Conservation (phyloP, 352 stramenopile species). For the Phytophthora boehmeriae region DNA sequence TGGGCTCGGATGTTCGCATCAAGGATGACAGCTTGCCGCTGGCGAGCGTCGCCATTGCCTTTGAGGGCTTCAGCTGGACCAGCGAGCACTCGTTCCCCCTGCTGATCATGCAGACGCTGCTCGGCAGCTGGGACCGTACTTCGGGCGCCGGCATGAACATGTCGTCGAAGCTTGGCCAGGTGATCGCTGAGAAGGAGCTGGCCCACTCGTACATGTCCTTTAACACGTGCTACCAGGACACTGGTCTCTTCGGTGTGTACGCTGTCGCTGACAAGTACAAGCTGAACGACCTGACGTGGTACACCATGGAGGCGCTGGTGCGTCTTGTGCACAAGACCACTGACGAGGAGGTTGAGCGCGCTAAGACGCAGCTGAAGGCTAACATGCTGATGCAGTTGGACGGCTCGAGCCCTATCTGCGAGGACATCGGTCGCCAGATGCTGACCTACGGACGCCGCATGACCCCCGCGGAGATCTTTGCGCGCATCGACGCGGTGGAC, state of each 20-base stretch:
- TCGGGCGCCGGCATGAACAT: conserved; percentile 95
- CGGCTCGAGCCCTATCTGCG: conserved; percentile 97
- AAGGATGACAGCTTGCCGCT: conserved; percentile 89
- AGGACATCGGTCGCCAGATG: conserved; percentile 99
- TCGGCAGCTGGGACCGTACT: conserved; percentile 93
- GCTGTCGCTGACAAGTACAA: conserved; percentile 95
- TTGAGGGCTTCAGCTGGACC: conserved; percentile 98
- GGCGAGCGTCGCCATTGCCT: conserved; percentile 97
- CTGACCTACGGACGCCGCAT: conserved; percentile 97
- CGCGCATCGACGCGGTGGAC: conserved; percentile 98
- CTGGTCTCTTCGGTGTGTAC: conserved; percentile 99
- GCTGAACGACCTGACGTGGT: conserved; percentile 95
- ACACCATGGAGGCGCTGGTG: conserved; percentile 95
- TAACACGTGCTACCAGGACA: conserved; percentile 99
- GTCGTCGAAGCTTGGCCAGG: conserved; percentile 96
- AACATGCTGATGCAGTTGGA: conserved; percentile 99
- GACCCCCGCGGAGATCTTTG: conserved; percentile 99
- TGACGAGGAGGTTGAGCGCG: conserved; percentile 97
- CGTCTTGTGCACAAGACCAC: conserved; percentile 96
- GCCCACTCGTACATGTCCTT: conserved; percentile 99
- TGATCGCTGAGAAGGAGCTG: conserved; percentile 95
- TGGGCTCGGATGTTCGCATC: conserved; percentile 92
- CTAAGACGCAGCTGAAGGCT: conserved; percentile 99
- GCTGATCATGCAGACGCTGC: conserved; percentile 97
- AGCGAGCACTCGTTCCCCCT: conserved; percentile 98